phyloP scores from a whole-genome alignment of 768 basidiomycete species.

The Termitomyces sp. region DNA sequence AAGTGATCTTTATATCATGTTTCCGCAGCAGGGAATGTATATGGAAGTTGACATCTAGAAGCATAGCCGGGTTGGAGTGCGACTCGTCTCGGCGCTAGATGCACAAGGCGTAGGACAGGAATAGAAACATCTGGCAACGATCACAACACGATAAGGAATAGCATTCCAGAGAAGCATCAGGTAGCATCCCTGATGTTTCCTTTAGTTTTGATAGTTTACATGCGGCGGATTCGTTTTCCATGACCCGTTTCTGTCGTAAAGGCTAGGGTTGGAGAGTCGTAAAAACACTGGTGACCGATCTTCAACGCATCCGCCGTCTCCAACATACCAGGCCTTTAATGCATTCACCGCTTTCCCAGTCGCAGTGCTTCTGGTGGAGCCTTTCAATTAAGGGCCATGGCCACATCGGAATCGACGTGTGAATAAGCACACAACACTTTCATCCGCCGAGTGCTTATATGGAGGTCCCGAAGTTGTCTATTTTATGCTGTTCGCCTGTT shows the following conservation, averaged over 20 bases:
- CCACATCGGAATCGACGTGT: neutral
- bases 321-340: too few species aligned
- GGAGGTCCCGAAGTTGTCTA: neutral
- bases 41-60: constrained; percentile 1
- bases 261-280: too few species aligned
- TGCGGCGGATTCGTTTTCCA: neutral
- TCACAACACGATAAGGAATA: neutral
- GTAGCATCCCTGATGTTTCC: neutral
- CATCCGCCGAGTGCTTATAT: too few species aligned
- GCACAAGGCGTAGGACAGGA: constrained; percentile 5
- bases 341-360: too few species aligned
- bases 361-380: neutral
- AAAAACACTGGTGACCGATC: too few species aligned
- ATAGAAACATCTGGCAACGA: constrained; percentile 11
- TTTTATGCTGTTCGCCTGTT: neutral
- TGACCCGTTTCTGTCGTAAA: neutral
- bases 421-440: neutral
- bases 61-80: constrained; percentile 14
- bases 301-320: too few species aligned
- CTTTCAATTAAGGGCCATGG: neutral
- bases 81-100: constrained; percentile 14
- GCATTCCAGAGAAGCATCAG: neutral
- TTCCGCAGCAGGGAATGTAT: constrained; percentile 14
- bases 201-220: too few species aligned
- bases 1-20: constrained; percentile 10